phyloP scores from a whole-genome alignment of 177 flowering plant species.

The Vitis hybrid region DNA sequence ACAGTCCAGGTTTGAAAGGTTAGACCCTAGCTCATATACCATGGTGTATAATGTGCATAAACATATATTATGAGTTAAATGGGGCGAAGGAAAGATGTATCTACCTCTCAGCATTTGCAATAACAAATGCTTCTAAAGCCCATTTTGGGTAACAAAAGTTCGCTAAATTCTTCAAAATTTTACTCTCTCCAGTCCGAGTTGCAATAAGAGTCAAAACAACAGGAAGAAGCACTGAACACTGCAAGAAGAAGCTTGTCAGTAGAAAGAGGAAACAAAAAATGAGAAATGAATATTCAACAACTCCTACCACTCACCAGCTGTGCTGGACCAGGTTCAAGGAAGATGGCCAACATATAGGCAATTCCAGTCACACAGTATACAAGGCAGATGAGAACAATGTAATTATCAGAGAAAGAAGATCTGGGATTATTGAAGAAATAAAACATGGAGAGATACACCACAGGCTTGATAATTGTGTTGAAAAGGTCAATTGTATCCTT shows the following conservation, averaged over 20 bases:
- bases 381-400: constrained; percentile 68
- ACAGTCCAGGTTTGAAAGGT: no score
- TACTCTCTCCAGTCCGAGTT: constrained; percentile 28
- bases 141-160: constrained; percentile 63
- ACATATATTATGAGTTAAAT: not conserved
- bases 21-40: no score
- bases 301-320: constrained; percentile 61
- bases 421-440: constrained; percentile 84
- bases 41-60: no score
- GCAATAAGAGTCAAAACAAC: constrained; percentile 67
- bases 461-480: constrained; percentile 71
- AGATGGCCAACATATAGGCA: constrained; percentile 74
- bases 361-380: constrained; percentile 89
- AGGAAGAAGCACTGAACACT: constrained; percentile 73
- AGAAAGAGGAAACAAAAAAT: not conserved
- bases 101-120: constrained; percentile 64
- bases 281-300: not conserved
- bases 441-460: constrained; percentile 83
- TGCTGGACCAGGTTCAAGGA: constrained; percentile 73
- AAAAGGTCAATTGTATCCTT: constrained; percentile 85
- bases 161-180: constrained; percentile 31
- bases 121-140: constrained; percentile 71
- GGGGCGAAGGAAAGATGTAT: not conserved
- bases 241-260: constrained; percentile 21
- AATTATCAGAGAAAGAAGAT: constrained; percentile 74